Evolutionary conservation across 805 yeast genomes (phyloP).

Genomic region (Wickerhamiella galacta): DNA sequence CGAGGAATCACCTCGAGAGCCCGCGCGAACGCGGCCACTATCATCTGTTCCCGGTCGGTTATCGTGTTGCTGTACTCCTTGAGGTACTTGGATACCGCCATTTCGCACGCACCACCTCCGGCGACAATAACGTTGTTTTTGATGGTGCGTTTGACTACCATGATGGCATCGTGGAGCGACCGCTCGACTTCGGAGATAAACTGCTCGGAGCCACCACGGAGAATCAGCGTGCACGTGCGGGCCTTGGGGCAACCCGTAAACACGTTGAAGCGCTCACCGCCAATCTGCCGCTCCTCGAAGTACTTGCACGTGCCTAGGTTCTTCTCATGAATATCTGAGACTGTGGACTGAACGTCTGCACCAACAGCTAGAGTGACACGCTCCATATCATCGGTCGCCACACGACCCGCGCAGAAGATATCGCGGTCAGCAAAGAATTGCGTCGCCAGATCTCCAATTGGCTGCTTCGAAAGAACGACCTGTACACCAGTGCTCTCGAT

Average conservation of each 20-base stretch:
- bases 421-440: constrained; percentile 94
- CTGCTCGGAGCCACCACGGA: constrained; percentile 98
- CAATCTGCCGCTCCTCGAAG: constrained; percentile 91
- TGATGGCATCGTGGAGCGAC: constrained; percentile 92
- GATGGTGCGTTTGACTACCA: constrained; percentile 93
- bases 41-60: constrained; percentile 90
- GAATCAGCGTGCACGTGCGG: constrained; percentile 78
- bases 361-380: constrained; percentile 91
- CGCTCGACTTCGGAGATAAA: constrained; percentile 96
- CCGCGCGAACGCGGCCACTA: constrained; percentile 82
- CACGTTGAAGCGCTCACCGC: constrained; percentile 85
- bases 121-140: constrained; percentile 80
- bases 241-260: constrained; percentile 87
- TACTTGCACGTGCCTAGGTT: constrained; percentile 71
- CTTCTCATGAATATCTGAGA: constrained; percentile 43
- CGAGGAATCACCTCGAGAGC: constrained; percentile 94
- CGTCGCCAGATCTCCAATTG: constrained; percentile 98
- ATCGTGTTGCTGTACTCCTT: constrained; percentile 76
- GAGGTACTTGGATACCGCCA: constrained; percentile 82
- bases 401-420: constrained; percentile 96
- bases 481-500: constrained; percentile 77
- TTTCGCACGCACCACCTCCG: constrained; percentile 98
- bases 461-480: constrained; percentile 82
- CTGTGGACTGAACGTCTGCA: constrained; percentile 61
- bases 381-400: constrained; percentile 73